Evolutionary conservation across 2,329 filamentous ascomycete genomes (phyloP).

Genomic region (Bertia moriformis): DNA sequence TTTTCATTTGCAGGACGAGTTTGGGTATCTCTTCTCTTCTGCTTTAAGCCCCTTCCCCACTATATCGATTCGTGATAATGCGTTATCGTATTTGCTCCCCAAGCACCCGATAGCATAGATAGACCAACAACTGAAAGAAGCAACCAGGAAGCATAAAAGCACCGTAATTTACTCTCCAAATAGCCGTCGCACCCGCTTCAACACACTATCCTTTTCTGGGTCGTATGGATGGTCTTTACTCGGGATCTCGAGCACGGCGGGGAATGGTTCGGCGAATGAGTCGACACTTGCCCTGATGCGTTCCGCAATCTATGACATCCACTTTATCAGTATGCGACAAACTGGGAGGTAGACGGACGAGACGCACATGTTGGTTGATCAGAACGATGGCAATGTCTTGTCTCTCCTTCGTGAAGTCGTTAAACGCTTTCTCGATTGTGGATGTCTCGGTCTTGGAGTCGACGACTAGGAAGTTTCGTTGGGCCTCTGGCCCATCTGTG

Average conservation of each 20-base stretch:
- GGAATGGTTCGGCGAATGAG: constrained; percentile 51
- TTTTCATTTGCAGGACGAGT: too few relatives aligned
- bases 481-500: constrained; percentile 45
- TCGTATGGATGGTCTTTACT: constrained; percentile 62
- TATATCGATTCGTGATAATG: too few relatives aligned
- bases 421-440: constrained; percentile 49
- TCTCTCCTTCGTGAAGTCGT: constrained; percentile 45
- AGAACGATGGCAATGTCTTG: constrained; percentile 58
- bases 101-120: too few relatives aligned
- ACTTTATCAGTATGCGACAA: too few relatives aligned
- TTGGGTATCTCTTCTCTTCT: too few relatives aligned
- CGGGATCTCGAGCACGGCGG: constrained; percentile 53
- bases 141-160: too few relatives aligned
- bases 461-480: constrained; percentile 58
- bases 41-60: too few relatives aligned
- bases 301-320: constrained; percentile 56
- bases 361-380: constrained; percentile 55
- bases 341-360: background rate
- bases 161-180: constrained; percentile 17
- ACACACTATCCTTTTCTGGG: constrained; percentile 57
- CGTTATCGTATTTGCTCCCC: too few relatives aligned
- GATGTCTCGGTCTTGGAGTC: constrained; percentile 51
- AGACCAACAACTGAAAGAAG: too few relatives aligned
- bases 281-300: constrained; percentile 51
- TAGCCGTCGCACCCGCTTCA: constrained; percentile 51